Evolutionary conservation across 129 eudicot species (phyloP), one percentile per base, ranked within the genome.

Genomic region (Sambucus nigra): DNA sequence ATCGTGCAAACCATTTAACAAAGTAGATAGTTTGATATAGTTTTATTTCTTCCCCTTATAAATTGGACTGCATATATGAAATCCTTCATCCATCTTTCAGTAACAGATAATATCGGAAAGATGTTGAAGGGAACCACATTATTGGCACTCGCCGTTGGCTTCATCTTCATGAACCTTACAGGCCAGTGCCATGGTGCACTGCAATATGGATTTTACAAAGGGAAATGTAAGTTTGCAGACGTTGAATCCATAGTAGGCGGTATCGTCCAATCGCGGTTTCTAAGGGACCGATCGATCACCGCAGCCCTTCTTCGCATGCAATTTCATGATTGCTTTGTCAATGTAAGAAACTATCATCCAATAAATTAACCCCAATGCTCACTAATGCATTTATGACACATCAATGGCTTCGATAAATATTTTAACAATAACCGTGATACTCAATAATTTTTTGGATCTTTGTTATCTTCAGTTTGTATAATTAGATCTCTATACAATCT

Each of bases 281-380:
- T 13, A 5, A 38, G 0, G 2, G 87, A 86, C 62, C 45, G 17
- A 25, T 49, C 87, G 7, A 68, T 81, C 21, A 38, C 74, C 1
- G 81, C 92, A 5, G 84, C 81, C 73, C 79, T 81, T 20, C 68
- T 86, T 11, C 84, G 95, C 18, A 48, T 86, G 87, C 81, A 78
- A 39, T 86, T 86, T 41, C 92, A 86, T 58, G 87, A 86, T 31
- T 81, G 92, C 69, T 86, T 81, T 53, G 87, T 81, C 24, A 75
- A 47, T 29, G 92, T 78, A 73, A 53, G 78, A 27, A 1, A 0
- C 2, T n/a, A 5, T 40, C 5, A 0, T 42, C 5, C n/a, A 16
- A 42, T 13, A 42, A 9, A 31, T 31, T 31, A 31, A 31, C 9
- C 9, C n/a, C n/a, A n/a, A n/a, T n/a, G n/a, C n/a, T n/a, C n/a